Evolutionary conservation across 2,329 filamentous ascomycete genomes (phyloP), one percentile per base, ranked within the genome.

Genomic region (Fusarium sp.): DNA sequence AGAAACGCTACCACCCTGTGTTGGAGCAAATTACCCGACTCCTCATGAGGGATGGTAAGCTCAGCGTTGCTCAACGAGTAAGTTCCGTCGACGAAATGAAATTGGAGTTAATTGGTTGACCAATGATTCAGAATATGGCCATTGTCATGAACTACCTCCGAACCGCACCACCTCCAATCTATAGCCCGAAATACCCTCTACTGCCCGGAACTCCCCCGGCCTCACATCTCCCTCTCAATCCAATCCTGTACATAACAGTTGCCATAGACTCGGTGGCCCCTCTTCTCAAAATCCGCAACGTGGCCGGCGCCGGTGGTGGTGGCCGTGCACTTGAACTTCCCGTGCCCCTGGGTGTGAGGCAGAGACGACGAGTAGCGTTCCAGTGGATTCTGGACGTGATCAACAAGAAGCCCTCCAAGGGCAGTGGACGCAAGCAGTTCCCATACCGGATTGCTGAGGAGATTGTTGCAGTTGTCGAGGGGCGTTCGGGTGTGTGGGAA

Each of bases 211-310:
- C 91, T 4, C 94, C 95, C 3, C 93, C 95, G 3, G 86, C 93
- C 30, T 85, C 88, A 8, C 91, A 95, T 77, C 91, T 99, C 15
- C 95, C 96, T 6, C 90, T 97, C 36, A 93, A 98, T 82, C 96
- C 96, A 4, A 88, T 97, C 61, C 89, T 93, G 61, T 99, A 98
- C 85, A 91, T 99, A 53, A 94, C 92, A 18, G 88, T 97, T 36
- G 95, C 95, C 36, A 91, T 99, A 78, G 96, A 99, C 86, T 97
- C 94, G 15, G 92, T 99, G 30, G 94, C 95, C 4, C 96, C 96
- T 15, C 88, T 99, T 22, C 86, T 99, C 78, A 92, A 92, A 74
- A 91, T 99, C 79, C 90, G 91, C 61, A 88, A 89, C 69, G 89
- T 94, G 77, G 90, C 90, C 78, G 95, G 94, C 75, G 89, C 93